Percentiles rank a stretch among this genome's conserved stretches.
phyloP scores from a whole-genome alignment of 2,329 filamentous ascomycete genomes.

The Talaromyces sp. region DNA sequence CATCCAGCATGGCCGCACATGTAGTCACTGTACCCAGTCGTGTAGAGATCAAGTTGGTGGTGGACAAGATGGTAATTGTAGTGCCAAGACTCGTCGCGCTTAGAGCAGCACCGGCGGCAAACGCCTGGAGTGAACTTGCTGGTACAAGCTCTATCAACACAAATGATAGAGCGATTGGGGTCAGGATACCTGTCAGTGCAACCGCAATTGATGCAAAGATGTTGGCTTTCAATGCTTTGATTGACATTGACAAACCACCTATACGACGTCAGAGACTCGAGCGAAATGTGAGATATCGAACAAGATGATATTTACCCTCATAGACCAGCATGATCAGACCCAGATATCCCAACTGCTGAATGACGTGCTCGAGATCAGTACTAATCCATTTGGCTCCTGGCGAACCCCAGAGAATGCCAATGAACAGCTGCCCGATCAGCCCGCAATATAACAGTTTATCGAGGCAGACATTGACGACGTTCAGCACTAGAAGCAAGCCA shows the following conservation, averaged over 20 bases:
- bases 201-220: constrained; percentile 60
- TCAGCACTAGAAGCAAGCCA: constrained; percentile 63
- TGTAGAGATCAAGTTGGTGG: constrained; percentile 57
- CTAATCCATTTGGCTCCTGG: constrained; percentile 64
- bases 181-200: constrained; percentile 63
- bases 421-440: constrained; percentile 67
- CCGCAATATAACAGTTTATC: constrained; percentile 66
- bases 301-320: constrained; percentile 51
- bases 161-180: constrained; percentile 67
- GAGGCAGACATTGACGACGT: constrained; percentile 57
- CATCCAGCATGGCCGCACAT: constrained; percentile 77
- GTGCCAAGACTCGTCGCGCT: constrained; percentile 75
- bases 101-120: constrained; percentile 70
- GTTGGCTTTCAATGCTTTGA: constrained; percentile 59
- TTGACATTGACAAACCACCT: constrained; percentile 56
- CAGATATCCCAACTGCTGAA: constrained; percentile 69
- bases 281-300: not conserved
- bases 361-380: constrained; percentile 50
- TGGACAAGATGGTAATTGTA: constrained; percentile 63
- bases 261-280: not conserved
- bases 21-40: constrained; percentile 63
- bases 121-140: constrained; percentile 61
- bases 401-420: constrained; percentile 69
- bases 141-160: constrained; percentile 51
- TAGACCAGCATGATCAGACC: constrained; percentile 71